Evolutionary conservation across 495 filamentous ascomycete species (phyloP), one percentile per base, ranked within the genome.

Genomic region (Daldinia bambusicola): DNA sequence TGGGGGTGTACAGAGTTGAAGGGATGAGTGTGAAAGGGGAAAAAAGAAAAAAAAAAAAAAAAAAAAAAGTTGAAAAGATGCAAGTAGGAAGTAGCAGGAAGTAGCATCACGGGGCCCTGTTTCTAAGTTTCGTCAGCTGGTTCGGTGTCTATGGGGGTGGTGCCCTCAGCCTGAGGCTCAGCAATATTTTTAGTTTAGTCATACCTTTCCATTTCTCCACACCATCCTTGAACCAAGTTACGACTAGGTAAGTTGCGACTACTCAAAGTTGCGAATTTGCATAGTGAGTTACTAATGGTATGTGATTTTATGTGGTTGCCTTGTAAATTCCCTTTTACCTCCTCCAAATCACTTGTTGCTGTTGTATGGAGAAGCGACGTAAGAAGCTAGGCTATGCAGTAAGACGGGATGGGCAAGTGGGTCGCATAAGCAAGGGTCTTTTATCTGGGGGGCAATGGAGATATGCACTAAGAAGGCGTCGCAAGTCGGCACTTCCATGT

Each of bases 21-120:
- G 45, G 57, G 55, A 71, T 53, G 57, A 72, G 51, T 67, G 57
- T 61, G 32, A 22, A 22, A 48, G n/a, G n/a, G n/a, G n/a, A 36
- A 36, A 36, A 10, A 36, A 7, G 5, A 7, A 36, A 10, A 36
- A 10, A n/a, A 53, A 22, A 22, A 48, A 36, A 36, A 36, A 10
- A 36, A 7, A 10, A 7, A 36, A 10, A 36, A 10, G 34, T 7
- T 36, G 34, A 36, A 36, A 36, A 10, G 34, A 36, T 36, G 34
- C 9, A 36, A 48, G 43, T 18, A 48, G 43, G 16, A 48, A 2
- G 43, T 48, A 48, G 43, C 43, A 48, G 43, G 48, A 63, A 50
- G 57, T 50, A 34, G 58, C 71, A 71, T 78, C 76, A 76, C 69
- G 71, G 50, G 74, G 74, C 53, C 58, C 55, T 56, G 36, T 63